Percentiles rank a stretch among this genome's conserved stretches.
Conservation (phyloP, 257 asterid genomes). For the Fraxinus anomala region DNA sequence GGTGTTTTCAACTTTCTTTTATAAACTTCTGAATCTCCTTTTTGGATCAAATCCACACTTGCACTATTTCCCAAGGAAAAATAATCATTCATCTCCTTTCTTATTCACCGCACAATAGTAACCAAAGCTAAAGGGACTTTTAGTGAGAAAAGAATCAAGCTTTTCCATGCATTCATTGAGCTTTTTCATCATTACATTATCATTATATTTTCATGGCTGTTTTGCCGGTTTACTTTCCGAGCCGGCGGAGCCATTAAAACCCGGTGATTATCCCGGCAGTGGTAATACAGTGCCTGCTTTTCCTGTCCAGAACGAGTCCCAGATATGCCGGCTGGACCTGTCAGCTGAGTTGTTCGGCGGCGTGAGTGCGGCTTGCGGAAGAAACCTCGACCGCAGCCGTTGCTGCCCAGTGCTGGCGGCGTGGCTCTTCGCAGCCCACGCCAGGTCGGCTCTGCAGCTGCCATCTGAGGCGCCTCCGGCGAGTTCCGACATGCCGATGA, state of each 20-base stretch:
- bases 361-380: constrained; percentile 80
- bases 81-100: not conserved
- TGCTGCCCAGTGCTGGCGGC: constrained; percentile 98
- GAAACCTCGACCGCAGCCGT: constrained; percentile 84
- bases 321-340: constrained; percentile 69
- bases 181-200: constrained; percentile 17
- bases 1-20: constrained; percentile 24
- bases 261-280: constrained; percentile 46
- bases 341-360: constrained; percentile 95
- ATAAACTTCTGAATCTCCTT: constrained; percentile 35
- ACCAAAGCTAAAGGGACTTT: constrained; percentile 13
- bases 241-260: constrained; percentile 70
- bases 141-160: constrained; percentile 17
- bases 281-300: constrained; percentile 81
- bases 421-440: constrained; percentile 98
- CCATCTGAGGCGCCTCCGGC: constrained; percentile 48
- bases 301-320: constrained; percentile 68
- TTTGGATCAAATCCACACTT: constrained; percentile 34
- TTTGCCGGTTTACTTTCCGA: constrained; percentile 41
- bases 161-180: constrained; percentile 7
- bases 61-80: constrained; percentile 28
- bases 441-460: constrained; percentile 74
- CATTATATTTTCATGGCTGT: constrained; percentile 20
- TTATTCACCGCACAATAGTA: not conserved
- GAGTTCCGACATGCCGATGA: constrained; percentile 72